phyloP scores from a whole-genome alignment of 345 rosid species.

The Eucalyptus regnans region DNA sequence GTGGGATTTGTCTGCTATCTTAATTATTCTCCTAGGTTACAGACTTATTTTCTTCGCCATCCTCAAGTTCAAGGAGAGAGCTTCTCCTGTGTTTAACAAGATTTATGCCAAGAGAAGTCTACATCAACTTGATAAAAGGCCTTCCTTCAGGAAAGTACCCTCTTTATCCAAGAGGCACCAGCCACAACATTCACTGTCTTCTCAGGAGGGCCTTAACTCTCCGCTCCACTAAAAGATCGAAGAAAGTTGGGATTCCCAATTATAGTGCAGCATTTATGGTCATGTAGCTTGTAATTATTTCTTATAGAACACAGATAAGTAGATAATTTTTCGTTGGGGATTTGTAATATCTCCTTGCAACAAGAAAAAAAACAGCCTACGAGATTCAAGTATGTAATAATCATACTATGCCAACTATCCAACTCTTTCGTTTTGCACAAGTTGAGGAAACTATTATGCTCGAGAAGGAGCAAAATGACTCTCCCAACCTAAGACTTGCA shows the following conservation, averaged over 20 bases:
- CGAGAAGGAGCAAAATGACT: neutral
- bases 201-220: constrained; percentile 59
- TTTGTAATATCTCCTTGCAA: neutral
- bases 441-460: neutral
- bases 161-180: constrained; percentile 35
- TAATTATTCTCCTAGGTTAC: constrained; percentile 1
- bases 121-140: constrained; percentile 41
- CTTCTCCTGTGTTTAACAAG: constrained; percentile 24
- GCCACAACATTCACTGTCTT: constrained; percentile 38
- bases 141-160: constrained; percentile 42
- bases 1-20: constrained; percentile 21
- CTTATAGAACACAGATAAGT: neutral
- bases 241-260: neutral
- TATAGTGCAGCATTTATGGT: neutral
- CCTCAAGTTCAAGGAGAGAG: constrained; percentile 12
- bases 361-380: neutral
- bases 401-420: neutral
- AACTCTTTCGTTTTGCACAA: neutral
- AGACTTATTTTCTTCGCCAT: constrained; percentile 4
- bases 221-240: constrained; percentile 13
- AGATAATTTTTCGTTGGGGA: neutral
- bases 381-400: neutral
- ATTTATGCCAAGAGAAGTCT: constrained; percentile 42
- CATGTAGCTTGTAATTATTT: neutral
- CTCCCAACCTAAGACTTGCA: neutral